phyloP scores from a whole-genome alignment of 768 basidiomycete species.

The Tricholoma furcatifolium region DNA sequence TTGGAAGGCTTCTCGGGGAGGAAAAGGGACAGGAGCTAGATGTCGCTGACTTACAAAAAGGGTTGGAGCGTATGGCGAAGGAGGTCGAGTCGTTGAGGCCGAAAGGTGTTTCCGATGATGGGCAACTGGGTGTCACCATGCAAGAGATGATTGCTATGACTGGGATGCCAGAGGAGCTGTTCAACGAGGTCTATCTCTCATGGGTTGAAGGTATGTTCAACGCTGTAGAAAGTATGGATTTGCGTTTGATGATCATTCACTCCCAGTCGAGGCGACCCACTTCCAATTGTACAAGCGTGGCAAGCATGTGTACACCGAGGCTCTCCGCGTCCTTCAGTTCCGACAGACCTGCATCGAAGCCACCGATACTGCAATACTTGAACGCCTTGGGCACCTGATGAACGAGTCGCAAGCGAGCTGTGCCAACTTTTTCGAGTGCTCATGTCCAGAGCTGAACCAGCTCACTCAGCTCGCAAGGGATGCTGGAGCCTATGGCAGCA shows the following conservation, averaged over 20 bases:
- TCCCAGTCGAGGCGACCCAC: conserved; percentile 69
- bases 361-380: conserved; percentile 32
- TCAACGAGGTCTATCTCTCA: conserved; percentile 68
- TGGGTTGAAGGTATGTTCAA: conserved; percentile 70
- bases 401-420: conserved; percentile 78
- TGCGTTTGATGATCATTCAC: neutral
- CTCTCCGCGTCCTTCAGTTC: conserved; percentile 78
- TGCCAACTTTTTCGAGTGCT: conserved; percentile 69
- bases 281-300: conserved; percentile 85
- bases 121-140: conserved; percentile 64
- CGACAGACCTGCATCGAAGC: conserved; percentile 59
- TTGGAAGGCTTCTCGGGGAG: conserved; percentile 55
- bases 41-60: conserved; percentile 43
- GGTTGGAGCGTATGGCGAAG: conserved; percentile 43
- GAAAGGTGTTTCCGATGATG: conserved; percentile 27
- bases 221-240: neutral
- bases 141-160: conserved; percentile 72
- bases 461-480: conserved; percentile 61
- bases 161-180: conserved; percentile 52
- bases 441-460: conserved; percentile 74
- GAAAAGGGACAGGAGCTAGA: conserved; percentile 43
- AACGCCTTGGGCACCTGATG: conserved; percentile 69
- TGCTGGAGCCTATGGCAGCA: conserved; percentile 77
- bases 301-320: conserved; percentile 80
- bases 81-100: conserved; percentile 57